phyloP scores from a whole-genome alignment of 305 asterid species.

The Fraxinus latifolia region DNA sequence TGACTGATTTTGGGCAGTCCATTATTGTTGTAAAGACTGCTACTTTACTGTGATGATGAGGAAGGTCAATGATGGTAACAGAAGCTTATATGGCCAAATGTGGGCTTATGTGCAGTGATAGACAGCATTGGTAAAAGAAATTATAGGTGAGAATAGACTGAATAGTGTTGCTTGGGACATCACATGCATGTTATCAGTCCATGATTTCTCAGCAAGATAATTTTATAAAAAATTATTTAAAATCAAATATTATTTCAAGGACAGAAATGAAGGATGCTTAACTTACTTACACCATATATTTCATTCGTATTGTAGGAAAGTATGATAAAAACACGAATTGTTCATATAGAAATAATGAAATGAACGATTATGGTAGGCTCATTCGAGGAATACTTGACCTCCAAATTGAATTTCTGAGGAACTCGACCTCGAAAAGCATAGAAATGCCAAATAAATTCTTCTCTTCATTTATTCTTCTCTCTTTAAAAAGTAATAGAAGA shows the following conservation, averaged over 20 bases:
- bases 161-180: not conserved
- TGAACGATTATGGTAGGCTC: not conserved
- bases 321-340: not conserved
- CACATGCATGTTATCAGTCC: not conserved
- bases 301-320: not conserved
- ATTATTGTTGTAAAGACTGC: not conserved
- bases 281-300: slow-evolving; percentile 3
- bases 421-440: not conserved
- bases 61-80: not conserved
- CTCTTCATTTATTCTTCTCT: not conserved
- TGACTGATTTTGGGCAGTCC: not conserved
- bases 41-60: not conserved
- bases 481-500: not conserved
- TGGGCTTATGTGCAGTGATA: not conserved
- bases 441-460: not conserved
- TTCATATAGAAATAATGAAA: too few species aligned
- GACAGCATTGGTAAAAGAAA: not conserved
- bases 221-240: not conserved
- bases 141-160: not conserved
- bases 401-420: not conserved
- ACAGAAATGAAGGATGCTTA: not conserved
- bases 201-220: not conserved
- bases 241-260: not conserved
- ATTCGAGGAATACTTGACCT: not conserved
- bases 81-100: not conserved